phyloP scores from a whole-genome alignment of 2,329 filamentous ascomycete genomes.

The Talaromyces sp. region DNA sequence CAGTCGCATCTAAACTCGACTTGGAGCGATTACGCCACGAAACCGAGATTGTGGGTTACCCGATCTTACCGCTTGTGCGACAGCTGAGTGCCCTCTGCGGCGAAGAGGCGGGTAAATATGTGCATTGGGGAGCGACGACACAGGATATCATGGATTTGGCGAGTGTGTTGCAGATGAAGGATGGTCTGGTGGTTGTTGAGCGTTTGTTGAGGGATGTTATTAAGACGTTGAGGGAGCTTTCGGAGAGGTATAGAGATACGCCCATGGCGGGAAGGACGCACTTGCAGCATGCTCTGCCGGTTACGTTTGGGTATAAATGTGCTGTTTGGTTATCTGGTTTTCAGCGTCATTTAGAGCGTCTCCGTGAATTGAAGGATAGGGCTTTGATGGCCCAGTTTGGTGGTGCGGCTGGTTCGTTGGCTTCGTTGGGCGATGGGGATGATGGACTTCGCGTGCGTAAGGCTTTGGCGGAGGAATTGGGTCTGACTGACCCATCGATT shows the following conservation, averaged over 20 bases:
- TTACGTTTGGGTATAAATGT: conserved; percentile 60
- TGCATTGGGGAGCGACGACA: conserved; percentile 61
- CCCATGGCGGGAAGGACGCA: conserved; percentile 60
- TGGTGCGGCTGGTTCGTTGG: conserved; percentile 57
- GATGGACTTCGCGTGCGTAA: conserved; percentile 52
- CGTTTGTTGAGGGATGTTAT: conserved; percentile 46
- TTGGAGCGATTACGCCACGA: conserved; percentile 45
- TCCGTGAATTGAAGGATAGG: conserved; percentile 49
- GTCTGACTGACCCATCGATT: conserved; percentile 51
- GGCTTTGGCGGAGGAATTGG: conserved; percentile 51
- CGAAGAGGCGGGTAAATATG: conserved; percentile 45
- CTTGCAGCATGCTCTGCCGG: conserved; percentile 57
- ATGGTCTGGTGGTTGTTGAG: conserved; percentile 51
- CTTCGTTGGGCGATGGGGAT: conserved; percentile 51
- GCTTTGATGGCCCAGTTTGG: conserved; percentile 57
- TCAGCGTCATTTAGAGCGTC: conserved; percentile 49
- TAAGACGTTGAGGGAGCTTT: conserved; percentile 43
- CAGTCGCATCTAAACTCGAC: conserved; percentile 38
- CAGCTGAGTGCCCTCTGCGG: conserved; percentile 45
- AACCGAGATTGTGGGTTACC: conserved; percentile 57
- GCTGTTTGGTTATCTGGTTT: conserved; percentile 56
- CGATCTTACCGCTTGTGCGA: conserved; percentile 52
- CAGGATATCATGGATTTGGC: conserved; percentile 61
- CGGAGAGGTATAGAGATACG: conserved; percentile 50
- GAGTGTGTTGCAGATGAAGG: conserved; percentile 54